Evolutionary conservation across 2,329 filamentous ascomycete genomes (phyloP).

Genomic region (Aspergillus sp.): DNA sequence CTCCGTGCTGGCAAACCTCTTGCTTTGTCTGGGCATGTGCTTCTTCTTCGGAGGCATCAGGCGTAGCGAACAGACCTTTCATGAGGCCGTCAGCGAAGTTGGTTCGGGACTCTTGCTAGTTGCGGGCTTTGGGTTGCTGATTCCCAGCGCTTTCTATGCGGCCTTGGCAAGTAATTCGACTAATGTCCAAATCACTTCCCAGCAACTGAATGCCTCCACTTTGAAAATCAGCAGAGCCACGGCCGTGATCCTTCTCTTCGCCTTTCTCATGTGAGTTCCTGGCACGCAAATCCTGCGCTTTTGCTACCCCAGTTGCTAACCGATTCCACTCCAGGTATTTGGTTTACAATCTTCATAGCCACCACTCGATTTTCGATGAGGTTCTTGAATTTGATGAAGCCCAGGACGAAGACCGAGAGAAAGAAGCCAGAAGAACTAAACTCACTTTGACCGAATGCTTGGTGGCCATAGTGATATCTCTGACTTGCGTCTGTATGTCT

Average conservation of each 20-base stretch:
- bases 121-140: conserved; percentile 53
- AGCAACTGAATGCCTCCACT: conserved; percentile 46
- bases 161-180: conserved; percentile 41
- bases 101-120: conserved; percentile 71
- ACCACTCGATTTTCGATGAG: conserved; percentile 69
- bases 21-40: conserved; percentile 72
- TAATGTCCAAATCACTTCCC: conserved; percentile 23
- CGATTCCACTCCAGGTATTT: conserved; percentile 39
- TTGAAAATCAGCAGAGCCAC: conserved; percentile 64
- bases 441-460: conserved; percentile 69
- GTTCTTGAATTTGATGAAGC: conserved; percentile 66
- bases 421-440: conserved; percentile 57
- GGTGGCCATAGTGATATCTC: conserved; percentile 56
- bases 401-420: conserved; percentile 56
- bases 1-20: conserved; percentile 72
- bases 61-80: conserved; percentile 62
- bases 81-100: conserved; percentile 69
- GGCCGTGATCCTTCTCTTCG: conserved; percentile 62
- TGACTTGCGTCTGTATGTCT: conserved; percentile 65
- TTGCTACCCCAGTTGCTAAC: conserved; percentile 3
- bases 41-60: conserved; percentile 70
- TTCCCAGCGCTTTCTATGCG: conserved; percentile 42
- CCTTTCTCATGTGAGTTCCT: conserved; percentile 55
- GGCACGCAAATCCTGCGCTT: neutral
- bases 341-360: conserved; percentile 68